Evolutionary conservation across 257 asterid species (phyloP).

Genomic region (Solanum arcanum): DNA sequence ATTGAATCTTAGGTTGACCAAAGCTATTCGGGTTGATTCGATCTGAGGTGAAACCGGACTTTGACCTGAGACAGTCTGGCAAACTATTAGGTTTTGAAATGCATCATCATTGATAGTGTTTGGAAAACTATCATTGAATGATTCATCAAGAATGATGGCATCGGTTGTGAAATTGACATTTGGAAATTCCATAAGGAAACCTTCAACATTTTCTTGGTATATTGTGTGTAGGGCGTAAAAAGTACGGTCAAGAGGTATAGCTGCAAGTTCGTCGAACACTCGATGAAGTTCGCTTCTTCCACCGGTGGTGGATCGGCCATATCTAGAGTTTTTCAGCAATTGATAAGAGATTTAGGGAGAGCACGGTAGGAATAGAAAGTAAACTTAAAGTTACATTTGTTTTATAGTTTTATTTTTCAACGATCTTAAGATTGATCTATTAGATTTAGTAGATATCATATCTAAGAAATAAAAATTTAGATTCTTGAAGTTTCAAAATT

Average conservation of each 20-base stretch:
- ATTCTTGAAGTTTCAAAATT: no score
- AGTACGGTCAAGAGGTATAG: constrained; percentile 28
- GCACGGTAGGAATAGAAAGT: not conserved
- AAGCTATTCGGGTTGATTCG: constrained; percentile 3
- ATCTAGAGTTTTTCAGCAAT: not conserved
- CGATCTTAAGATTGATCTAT: not conserved
- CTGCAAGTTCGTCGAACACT: constrained; percentile 18
- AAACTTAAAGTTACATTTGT: not conserved
- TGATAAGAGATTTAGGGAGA: not conserved
- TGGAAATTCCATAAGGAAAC: not conserved
- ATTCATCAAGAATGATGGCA: constrained; percentile 53
- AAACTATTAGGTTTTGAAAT: not conserved
- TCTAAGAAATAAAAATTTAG: not conserved
- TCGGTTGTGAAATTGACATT: constrained; percentile 22
- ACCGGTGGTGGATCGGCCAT: constrained; percentile 24
- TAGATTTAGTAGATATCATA: not conserved
- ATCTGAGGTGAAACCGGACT: not conserved
- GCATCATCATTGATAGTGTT: not conserved
- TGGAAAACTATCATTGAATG: constrained; percentile 42
- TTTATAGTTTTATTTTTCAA: not conserved
- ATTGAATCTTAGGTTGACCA: not conserved
- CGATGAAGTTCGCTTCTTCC: not conserved
- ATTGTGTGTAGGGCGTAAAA: constrained; percentile 23
- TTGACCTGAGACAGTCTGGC: not conserved
- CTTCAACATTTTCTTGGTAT: not conserved